Evolutionary conservation across 805 yeast species (phyloP).

Genomic region (Candida stauntonica): DNA sequence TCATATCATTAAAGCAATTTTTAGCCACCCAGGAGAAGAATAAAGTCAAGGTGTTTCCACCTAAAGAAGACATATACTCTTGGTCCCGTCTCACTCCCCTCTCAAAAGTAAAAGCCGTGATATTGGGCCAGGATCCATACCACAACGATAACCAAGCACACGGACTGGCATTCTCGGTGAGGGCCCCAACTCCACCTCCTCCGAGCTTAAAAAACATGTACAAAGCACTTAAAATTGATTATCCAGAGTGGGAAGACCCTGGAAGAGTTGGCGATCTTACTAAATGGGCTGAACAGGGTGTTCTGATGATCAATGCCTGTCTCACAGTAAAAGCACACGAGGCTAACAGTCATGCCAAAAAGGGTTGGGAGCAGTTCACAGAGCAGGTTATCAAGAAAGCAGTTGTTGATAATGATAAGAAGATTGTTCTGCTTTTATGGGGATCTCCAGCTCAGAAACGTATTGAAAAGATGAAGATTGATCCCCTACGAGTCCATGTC

Average conservation of each 20-base stretch:
- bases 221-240: conserved; percentile 70
- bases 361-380: conserved; percentile 93
- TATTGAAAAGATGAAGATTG: conserved; percentile 27
- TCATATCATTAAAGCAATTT: conserved; percentile 65
- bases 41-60: conserved; percentile 72
- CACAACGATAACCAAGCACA: conserved; percentile 93
- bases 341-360: conserved; percentile 86
- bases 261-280: conserved; percentile 56
- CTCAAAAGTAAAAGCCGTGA: conserved; percentile 64
- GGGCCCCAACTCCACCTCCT: conserved; percentile 81
- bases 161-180: conserved; percentile 91
- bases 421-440: conserved; percentile 29
- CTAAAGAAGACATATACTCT: conserved; percentile 70
- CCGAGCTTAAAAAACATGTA: conserved; percentile 85
- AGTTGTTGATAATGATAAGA: conserved; percentile 37
- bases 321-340: conserved; percentile 89
- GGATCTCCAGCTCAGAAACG: conserved; percentile 42
- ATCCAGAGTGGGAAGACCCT: conserved; percentile 59
- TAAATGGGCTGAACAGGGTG: conserved; percentile 86
- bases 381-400: conserved; percentile 60
- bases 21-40: conserved; percentile 42
- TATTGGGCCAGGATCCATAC: conserved; percentile 96
- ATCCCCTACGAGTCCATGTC: conserved; percentile 34
- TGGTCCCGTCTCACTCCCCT: conserved; percentile 89
- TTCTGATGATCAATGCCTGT: conserved; percentile 79